Evolutionary conservation across 2,329 filamentous ascomycete genomes (phyloP).

Genomic region (Pyrenophora seminiperda): DNA sequence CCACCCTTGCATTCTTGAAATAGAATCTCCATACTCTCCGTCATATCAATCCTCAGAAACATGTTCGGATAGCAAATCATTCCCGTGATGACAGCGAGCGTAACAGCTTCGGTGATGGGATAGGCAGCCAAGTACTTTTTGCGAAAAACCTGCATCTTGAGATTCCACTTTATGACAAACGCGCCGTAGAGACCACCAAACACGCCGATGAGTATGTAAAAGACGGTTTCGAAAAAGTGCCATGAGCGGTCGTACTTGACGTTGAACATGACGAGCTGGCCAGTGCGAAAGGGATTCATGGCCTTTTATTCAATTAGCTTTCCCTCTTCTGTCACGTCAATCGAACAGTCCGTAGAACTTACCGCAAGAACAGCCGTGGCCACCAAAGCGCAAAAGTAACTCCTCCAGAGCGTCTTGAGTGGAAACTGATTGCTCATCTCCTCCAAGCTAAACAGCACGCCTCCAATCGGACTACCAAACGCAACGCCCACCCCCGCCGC

Average conservation of each 20-base stretch:
- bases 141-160: constrained; percentile 86
- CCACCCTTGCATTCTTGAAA: constrained; percentile 91
- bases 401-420: constrained; percentile 95
- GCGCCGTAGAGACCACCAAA: constrained; percentile 96
- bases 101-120: constrained; percentile 82
- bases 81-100: constrained; percentile 82
- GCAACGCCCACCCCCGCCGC: constrained; percentile 95
- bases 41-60: constrained; percentile 97
- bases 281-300: constrained; percentile 97
- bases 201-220: constrained; percentile 87
- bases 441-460: constrained; percentile 93
- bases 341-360: constrained; percentile 33
- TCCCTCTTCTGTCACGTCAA: background rate
- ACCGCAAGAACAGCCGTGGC: constrained; percentile 86
- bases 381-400: constrained; percentile 96
- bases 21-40: constrained; percentile 97
- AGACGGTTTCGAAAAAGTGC: constrained; percentile 96
- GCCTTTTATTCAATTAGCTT: constrained; percentile 55
- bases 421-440: constrained; percentile 98
- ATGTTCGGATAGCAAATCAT: constrained; percentile 96
- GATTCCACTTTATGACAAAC: constrained; percentile 97
- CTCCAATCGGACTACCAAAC: constrained; percentile 96
- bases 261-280: constrained; percentile 98
- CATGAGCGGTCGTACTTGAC: constrained; percentile 93
- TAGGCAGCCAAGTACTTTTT: constrained; percentile 89